Conservation (phyloP, 495 filamentous ascomycete species). For the Tuber borchii region DNA sequence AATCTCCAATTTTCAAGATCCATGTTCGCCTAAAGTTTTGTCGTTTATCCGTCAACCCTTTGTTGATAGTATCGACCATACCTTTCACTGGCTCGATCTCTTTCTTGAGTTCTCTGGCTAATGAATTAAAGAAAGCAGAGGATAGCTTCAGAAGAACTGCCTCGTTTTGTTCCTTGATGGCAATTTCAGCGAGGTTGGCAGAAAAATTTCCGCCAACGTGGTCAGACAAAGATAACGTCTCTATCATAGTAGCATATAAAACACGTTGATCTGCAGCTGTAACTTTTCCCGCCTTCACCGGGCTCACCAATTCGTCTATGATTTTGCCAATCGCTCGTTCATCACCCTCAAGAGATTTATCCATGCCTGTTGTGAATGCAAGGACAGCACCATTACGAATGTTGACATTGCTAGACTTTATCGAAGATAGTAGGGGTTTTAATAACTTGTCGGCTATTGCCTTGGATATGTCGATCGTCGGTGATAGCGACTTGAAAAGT, state of each 20-base stretch:
- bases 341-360: slow-evolving; percentile 51
- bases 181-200: slow-evolving; percentile 56
- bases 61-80: slow-evolving; percentile 62
- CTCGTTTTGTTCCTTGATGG: slow-evolving; percentile 81
- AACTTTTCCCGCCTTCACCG: slow-evolving; percentile 73
- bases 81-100: slow-evolving; percentile 52
- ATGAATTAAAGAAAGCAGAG: slow-evolving; percentile 57
- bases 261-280: slow-evolving; percentile 73
- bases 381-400: slow-evolving; percentile 69
- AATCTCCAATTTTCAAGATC: slow-evolving; percentile 65
- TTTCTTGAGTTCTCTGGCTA: slow-evolving; percentile 53
- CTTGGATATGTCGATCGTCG: slow-evolving; percentile 67
- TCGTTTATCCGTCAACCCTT: slow-evolving; percentile 80
- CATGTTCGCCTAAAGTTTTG: slow-evolving; percentile 70
- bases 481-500: slow-evolving; percentile 61
- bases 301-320: slow-evolving; percentile 65
- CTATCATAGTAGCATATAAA: slow-evolving; percentile 70
- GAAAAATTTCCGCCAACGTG: slow-evolving; percentile 60
- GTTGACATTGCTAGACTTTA: slow-evolving; percentile 75
- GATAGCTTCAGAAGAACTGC: slow-evolving; percentile 68
- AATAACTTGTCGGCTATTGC: slow-evolving; percentile 61
- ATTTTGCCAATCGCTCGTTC: slow-evolving; percentile 55
- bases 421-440: slow-evolving; percentile 76
- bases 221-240: slow-evolving; percentile 52
- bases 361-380: slow-evolving; percentile 60